Evolutionary conservation across 2,329 filamentous ascomycete genomes (phyloP), one percentile per base, ranked within the genome.

Genomic region (Paecilomyces sp.): DNA sequence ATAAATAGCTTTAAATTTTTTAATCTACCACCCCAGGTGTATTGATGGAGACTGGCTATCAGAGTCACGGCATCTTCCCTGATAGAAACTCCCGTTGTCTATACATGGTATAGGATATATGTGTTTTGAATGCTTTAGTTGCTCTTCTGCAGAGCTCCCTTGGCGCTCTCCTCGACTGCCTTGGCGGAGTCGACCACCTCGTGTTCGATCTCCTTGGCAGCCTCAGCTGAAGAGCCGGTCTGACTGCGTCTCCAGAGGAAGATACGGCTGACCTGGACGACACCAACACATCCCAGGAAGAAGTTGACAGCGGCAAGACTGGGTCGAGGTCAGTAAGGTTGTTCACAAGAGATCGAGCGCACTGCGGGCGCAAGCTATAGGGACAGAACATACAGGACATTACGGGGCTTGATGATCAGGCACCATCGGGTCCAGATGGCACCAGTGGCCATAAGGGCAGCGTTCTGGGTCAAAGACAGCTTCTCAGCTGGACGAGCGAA

Each of bases 391-490:
- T 80, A 91, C 88, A 97, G 88, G 71, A 92, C 80, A 83, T 99
- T 99, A 78, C 87, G 87, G 60, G 94, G 94, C 77, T 87, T 92
- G 79, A 99, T 99, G 76, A 99, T 89, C 74, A 97, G 83, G 83
- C 94, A 99, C 94, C 94, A 99, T 67, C 94, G 86, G 54, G 94
- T 99, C 94, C 94, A 99, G 83, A 99, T 99, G 65, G 89, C 79
- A 66, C 94, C 94, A 9, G 94, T 99, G 68, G 87, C 87, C 73
- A 91, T 94, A 67, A 99, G 85, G 61, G 94, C 93, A 56, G 82
- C 82, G 80, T 97, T 99, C 79, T 97, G 92, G 31, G 90, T 94
- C 63, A 97, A 81, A 50, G 92, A 97, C 67, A 99, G 90, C 77
- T 92, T 91, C 76, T 95, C 90, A 64, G 90, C 91, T 33, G 94